Conservation (phyloP, 2,329 filamentous ascomycete genomes). For the Fusarium phyllophilum region DNA sequence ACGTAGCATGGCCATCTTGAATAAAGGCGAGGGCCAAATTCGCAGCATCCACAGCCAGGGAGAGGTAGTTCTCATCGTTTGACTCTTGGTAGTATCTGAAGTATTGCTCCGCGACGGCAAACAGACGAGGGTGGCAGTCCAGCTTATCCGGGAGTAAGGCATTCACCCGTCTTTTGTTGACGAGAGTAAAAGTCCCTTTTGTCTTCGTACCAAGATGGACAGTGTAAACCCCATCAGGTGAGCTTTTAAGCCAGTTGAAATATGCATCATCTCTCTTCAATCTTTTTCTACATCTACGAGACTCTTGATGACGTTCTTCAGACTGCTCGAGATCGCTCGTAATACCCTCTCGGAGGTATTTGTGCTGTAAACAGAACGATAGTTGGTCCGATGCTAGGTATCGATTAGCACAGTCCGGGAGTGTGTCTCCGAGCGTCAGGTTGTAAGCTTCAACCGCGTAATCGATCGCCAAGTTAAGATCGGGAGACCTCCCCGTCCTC, state of each 20-base stretch:
- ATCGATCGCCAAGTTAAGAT: not conserved
- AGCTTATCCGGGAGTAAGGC: rapidly evolving
- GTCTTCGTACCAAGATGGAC: not conserved
- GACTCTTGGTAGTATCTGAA: not conserved
- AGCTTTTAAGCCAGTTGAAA: rapidly evolving
- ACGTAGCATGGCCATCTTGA: not conserved
- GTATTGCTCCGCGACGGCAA: not conserved
- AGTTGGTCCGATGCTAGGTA: not conserved
- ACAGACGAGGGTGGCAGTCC: not conserved
- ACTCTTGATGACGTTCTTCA: not conserved
- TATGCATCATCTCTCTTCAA: rapidly evolving
- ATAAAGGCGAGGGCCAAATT: not conserved
- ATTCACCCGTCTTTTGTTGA: not conserved
- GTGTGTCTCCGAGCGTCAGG: not conserved
- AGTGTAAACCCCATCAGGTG: not conserved
- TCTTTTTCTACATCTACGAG: rapidly evolving
- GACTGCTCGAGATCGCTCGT: rapidly evolving
- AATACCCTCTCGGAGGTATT: not conserved
- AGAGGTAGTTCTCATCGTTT: not conserved
- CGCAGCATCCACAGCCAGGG: not conserved
- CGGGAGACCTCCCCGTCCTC: rapidly evolving
- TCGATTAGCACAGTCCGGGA: not conserved
- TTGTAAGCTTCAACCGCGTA: not conserved
- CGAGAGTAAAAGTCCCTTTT: rapidly evolving
- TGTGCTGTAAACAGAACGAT: not conserved